Base-by-base conservation (phyloP, 208 protist species). In the Phytomonas sp. region DNA sequence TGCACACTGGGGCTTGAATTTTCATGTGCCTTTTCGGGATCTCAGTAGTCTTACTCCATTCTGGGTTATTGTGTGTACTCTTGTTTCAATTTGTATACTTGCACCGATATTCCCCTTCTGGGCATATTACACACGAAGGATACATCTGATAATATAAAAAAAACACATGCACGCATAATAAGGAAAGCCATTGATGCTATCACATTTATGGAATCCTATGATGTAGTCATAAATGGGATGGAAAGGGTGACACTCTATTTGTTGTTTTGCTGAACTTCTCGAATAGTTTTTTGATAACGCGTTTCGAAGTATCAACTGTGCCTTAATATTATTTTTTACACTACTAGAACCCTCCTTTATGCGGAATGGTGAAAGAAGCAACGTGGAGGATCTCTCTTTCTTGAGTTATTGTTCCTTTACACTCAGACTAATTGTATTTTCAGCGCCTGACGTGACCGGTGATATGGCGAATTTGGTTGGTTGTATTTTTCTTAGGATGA, bases 1-100 rank as follows among this genome's bases (percentile, higher is more conserved):
- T 1, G 83, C 79, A 28, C 86, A 92, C 3, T 92, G 81, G 77
- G 86, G 81, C 33, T 80, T 92, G 77, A 87, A 92, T 68, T 87
- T 79, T 60, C 40, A 72, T 8, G 81, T 92, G 51, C 86, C 83
- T 4, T 84, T 72, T 26, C 62, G 72, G 51, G 23, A 73, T 17
- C 26, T 67, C n/a, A 64, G 79, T 0, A 78, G 76, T 15, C 74
- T 79, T 0, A 71, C 34, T 30, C 79, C 82, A 30, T 91, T 91
- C 66, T 88, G 80, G 78, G 34, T 43, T 62, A 83, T 90, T 33
- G 69, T 77, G 26, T 75, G 78, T 31, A 46, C 68, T 8, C 81
- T 84, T 53, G 66, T 32, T 20, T 59, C 67, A 26, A 60, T 85
- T 37, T 62, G 31, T 1, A 56, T 82, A 36, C 34, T 71, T 30